Base-by-base conservation (phyloP, 805 yeast genomes). In the Ogataea nakhonphanomensis region DNA sequence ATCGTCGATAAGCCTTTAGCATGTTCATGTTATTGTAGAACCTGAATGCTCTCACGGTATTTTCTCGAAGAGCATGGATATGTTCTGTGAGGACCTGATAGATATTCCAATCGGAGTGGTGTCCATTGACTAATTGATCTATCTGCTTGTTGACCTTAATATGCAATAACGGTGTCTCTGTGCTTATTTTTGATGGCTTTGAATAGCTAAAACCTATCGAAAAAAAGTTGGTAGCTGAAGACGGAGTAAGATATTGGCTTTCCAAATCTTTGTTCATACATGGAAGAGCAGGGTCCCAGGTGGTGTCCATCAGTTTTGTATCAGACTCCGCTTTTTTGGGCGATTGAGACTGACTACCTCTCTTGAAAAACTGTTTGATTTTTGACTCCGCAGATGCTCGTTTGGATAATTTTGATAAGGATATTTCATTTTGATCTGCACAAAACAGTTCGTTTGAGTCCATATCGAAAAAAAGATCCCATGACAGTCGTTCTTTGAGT, bases 381-480 rank as follows among this genome's bases (percentile, higher is more conserved):
- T 44, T 51, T 3, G 43, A 38, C 33, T 52, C 54, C 6, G 57
- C 46, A 28, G 42, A 50, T 24, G 39, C 38, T 21, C 52, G 26
- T 7, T 43, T 39, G 20, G 44, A 39, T 8, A 47, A 27, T 41
- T 50, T 36, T 21, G 37, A 41, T 9, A 41, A 38, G 8, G 38
- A 29, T 46, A n/a, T 33, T 14, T 35, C 35, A 9, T 42, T 33
- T 8, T 34, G 36, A 15, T 51, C 46, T 13, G 27, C 20, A 13
- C 28, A 23, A 9, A 23, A 25, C 28, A 78, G 51, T 39, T 66
- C 70, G 33, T 73, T 73, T 0, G 68, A 36, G 51, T 81, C 89
- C 45, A 83, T 51, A 55, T 83, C 81, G 41, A 78, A 74, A 44
- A 76, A 69, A 24, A 78, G 57, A 56, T 83, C 85, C 83, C 84